phyloP scores from a whole-genome alignment of 495 filamentous ascomycete genomes.

The Aspergillus nidulans region DNA sequence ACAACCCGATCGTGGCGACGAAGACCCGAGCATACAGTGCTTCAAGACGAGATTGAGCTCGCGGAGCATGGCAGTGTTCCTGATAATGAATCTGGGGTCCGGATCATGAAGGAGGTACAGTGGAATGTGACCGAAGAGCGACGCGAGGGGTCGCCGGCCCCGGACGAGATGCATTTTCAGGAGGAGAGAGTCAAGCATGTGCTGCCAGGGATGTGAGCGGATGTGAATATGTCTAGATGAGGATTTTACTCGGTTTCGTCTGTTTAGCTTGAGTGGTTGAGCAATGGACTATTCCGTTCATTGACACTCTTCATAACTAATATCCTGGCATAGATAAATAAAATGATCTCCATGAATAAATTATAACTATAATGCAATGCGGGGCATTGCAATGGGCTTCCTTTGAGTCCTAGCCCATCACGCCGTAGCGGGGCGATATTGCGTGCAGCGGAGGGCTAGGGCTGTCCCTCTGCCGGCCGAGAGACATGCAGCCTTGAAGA shows the following conservation, averaged over 20 bases:
- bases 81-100: background rate
- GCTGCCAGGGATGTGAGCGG: background rate
- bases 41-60: slow-evolving; percentile 5
- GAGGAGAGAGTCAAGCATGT: background rate
- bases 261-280: too few relatives aligned
- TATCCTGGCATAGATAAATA: too few relatives aligned
- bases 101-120: slow-evolving; percentile 12
- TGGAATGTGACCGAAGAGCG: slow-evolving; percentile 7
- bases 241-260: too few relatives aligned
- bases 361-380: too few relatives aligned
- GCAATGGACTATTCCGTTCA: too few relatives aligned
- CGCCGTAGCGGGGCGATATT: background rate
- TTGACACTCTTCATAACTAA: too few relatives aligned
- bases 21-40: background rate
- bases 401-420: background rate
- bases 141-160: background rate
- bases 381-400: background rate
- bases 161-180: background rate
- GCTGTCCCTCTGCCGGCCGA: background rate
- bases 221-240: too few relatives aligned
- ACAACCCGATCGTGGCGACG: background rate
- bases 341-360: too few relatives aligned
- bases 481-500: background rate
- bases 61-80: background rate
- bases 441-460: background rate